Evolutionary conservation across 306 rosid genomes (phyloP).

Genomic region (Gynostemma pentaphyllum): DNA sequence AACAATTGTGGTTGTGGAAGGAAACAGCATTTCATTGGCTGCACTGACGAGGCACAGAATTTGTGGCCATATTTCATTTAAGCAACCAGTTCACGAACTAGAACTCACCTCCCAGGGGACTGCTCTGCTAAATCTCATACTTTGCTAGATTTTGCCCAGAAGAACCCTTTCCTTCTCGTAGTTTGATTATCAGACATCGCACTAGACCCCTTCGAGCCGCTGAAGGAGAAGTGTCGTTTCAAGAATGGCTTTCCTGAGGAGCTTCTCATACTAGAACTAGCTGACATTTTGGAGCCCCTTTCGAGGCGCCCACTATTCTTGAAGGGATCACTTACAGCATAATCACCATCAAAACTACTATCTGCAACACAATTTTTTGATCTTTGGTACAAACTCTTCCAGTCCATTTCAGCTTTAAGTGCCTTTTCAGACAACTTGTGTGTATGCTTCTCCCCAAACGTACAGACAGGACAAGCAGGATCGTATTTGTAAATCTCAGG

Average conservation of each 20-base stretch:
- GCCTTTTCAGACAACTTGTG: slow-evolving; percentile 55
- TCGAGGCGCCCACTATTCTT: slow-evolving; percentile 34
- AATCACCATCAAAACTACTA: slow-evolving; percentile 44
- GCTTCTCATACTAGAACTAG: slow-evolving; percentile 57
- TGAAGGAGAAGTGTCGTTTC: slow-evolving; percentile 75
- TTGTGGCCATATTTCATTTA: not conserved
- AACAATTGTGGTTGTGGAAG: not conserved
- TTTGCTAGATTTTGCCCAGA: slow-evolving; percentile 79
- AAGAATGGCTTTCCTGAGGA: slow-evolving; percentile 58
- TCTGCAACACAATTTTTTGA: slow-evolving; percentile 50
- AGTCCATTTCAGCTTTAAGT: slow-evolving; percentile 60
- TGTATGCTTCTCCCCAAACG: slow-evolving; percentile 67
- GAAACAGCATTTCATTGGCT: not conserved
- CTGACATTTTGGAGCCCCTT: slow-evolving; percentile 36
- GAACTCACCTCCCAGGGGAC: not conserved
- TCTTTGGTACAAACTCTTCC: slow-evolving; percentile 51
- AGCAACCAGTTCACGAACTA: not conserved
- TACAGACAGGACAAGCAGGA: slow-evolving; percentile 80
- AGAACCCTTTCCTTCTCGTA: slow-evolving; percentile 71
- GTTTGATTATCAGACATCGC: slow-evolving; percentile 35
- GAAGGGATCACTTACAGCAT: slow-evolving; percentile 32
- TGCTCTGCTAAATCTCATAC: slow-evolving; percentile 17
- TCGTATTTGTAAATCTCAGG: slow-evolving; percentile 68
- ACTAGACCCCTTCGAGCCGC: slow-evolving; percentile 66
- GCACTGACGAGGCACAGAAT: not conserved